Evolutionary conservation across 306 rosid species (phyloP).

Genomic region (Glycine latifolia): DNA sequence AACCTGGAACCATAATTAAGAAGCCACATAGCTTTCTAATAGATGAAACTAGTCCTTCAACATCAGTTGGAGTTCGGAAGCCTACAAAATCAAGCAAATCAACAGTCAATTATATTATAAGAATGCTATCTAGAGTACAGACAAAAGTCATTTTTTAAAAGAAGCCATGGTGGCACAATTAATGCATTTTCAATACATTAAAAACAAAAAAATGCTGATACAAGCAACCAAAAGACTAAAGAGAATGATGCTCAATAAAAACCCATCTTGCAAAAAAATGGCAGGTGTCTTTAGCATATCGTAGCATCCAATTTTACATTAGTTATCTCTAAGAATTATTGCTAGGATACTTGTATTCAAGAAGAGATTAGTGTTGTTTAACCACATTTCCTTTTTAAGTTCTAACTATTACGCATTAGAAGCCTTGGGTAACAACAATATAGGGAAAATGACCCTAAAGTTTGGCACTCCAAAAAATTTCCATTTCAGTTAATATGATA

Average conservation of each 20-base stretch:
- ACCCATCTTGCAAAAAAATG: constrained; percentile 15
- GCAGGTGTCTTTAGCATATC: constrained; percentile 13
- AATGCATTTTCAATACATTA: constrained; percentile 6
- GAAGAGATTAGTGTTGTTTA: constrained; percentile 2
- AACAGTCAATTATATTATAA: constrained; percentile 41
- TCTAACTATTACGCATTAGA: constrained; percentile 6
- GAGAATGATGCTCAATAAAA: constrained; percentile 9
- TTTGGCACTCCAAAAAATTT: constrained; percentile 1
- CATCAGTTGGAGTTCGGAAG: constrained; percentile 59
- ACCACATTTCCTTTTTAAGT: neutral
- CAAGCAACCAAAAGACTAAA: neutral
- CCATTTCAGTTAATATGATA: neutral
- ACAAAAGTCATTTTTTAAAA: constrained; percentile 22
- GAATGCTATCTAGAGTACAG: constrained; percentile 33
- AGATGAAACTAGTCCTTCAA: constrained; percentile 75
- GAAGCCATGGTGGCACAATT: constrained; percentile 28
- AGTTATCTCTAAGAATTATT: constrained; percentile 20
- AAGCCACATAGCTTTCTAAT: constrained; percentile 79
- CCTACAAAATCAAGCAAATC: constrained; percentile 62
- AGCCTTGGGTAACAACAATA: constrained; percentile 19
- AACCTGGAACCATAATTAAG: constrained; percentile 93
- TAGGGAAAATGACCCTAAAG: constrained; percentile 13
- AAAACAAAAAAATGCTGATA: constrained; percentile 39
- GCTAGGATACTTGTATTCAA: neutral
- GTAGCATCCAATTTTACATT: constrained; percentile 24